Conservation (phyloP, 2,329 filamentous ascomycete species). For the Microdochium trichocladiopsis region DNA sequence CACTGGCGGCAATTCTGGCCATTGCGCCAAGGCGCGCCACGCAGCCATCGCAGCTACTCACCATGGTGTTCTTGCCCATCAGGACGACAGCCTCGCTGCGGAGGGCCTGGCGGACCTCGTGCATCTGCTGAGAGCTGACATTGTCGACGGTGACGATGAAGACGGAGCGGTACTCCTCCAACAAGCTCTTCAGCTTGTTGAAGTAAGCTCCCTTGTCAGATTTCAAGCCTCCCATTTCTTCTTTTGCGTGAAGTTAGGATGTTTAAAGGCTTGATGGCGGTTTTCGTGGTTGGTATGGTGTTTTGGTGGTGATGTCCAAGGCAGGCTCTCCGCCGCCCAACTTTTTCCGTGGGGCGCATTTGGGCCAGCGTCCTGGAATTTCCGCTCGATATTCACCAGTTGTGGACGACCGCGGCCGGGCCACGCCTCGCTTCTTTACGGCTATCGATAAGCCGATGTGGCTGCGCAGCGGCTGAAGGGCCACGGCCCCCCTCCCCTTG, state of each 20-base stretch:
- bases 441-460: background rate
- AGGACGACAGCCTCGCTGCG: conserved; percentile 89
- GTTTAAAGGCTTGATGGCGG: conserved; percentile 72
- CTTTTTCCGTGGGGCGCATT: background rate
- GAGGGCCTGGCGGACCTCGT: conserved; percentile 94
- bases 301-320: background rate
- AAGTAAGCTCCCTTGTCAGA: conserved; percentile 95
- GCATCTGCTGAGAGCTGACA: conserved; percentile 99
- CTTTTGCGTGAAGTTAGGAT: conserved; percentile 94
- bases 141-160: conserved; percentile 98
- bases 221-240: conserved; percentile 98
- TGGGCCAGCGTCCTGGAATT: background rate
- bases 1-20: too few species aligned
- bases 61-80: conserved; percentile 99
- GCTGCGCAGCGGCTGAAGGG: background rate
- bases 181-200: conserved; percentile 97
- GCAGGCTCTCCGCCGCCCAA: background rate
- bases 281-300: conserved; percentile 2
- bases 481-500: background rate
- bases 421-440: background rate
- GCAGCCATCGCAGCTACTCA: conserved; percentile 38
- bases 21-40: too few species aligned
- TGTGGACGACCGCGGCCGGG: background rate
- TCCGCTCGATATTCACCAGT: background rate
- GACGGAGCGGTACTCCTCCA: conserved; percentile 94